phyloP scores from a whole-genome alignment of 2,329 filamentous ascomycete genomes.

The Cytospora leucostoma region DNA sequence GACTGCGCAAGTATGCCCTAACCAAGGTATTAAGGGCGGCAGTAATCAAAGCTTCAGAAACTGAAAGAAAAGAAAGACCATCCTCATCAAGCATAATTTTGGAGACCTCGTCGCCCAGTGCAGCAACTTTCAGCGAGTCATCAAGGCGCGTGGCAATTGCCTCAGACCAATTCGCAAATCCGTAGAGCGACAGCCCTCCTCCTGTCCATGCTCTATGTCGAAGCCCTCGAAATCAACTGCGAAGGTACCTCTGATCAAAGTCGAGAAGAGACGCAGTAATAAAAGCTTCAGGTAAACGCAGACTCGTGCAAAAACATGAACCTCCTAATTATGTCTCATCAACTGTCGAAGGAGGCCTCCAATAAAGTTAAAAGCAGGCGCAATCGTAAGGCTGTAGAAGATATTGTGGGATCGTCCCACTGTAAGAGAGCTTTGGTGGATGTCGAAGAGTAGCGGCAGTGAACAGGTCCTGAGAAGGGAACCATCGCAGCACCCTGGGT shows the following conservation, averaged over 20 bases:
- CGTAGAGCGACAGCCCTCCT: not conserved
- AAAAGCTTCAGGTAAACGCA: constrained; percentile 1
- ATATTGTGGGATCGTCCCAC: too few species aligned
- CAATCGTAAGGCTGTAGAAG: too few species aligned
- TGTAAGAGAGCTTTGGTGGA: too few species aligned
- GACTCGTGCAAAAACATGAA: not conserved
- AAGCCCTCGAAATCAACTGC: not conserved
- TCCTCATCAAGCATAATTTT: not conserved
- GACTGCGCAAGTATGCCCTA: constrained; percentile 11
- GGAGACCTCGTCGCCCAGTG: not conserved
- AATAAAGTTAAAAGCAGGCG: not conserved
- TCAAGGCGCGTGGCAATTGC: not conserved
- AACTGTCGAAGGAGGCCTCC: not conserved
- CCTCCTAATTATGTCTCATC: not conserved
- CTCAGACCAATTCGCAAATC: not conserved
- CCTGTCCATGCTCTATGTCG: not conserved
- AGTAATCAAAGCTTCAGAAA: constrained; percentile 16
- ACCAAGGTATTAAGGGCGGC: constrained; percentile 11
- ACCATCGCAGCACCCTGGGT: not conserved
- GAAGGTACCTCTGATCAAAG: not conserved
- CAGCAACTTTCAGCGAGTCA: constrained; percentile 1
- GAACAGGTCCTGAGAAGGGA: not conserved
- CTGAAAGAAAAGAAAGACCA: not conserved
- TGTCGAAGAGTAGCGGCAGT: not conserved
- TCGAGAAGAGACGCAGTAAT: not conserved